Conservation (phyloP, 2,329 filamentous ascomycete genomes). For the Diaporthe sp. region DNA sequence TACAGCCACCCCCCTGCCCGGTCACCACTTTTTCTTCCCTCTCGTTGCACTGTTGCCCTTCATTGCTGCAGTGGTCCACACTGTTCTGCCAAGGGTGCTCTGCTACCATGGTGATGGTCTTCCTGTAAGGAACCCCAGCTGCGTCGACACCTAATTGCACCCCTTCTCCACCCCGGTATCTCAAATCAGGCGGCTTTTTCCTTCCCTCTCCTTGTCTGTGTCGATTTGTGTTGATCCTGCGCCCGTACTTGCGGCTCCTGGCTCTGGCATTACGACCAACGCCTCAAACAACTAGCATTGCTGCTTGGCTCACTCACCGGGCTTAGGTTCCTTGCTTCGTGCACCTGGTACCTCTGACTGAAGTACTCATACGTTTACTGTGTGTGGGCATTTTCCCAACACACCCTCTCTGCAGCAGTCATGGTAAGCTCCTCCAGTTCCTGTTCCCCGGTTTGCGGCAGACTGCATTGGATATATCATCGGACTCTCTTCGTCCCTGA, state of each 20-base stretch:
- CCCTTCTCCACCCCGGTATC: conserved; percentile 26
- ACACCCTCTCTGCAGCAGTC: conserved; percentile 53
- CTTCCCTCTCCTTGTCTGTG: conserved; percentile 33
- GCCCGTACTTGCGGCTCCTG: conserved; percentile 28
- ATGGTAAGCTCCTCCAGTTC: conserved; percentile 58
- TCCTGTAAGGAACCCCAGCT: conserved; percentile 28
- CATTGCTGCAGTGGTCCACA: conserved; percentile 27
- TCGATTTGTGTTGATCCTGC: conserved; percentile 33
- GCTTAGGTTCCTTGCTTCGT: conserved; percentile 25
- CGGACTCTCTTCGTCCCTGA: conserved; percentile 39
- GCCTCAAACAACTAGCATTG: conserved; percentile 28
- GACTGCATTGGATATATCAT: conserved; percentile 58
- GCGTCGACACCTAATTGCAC: conserved; percentile 21
- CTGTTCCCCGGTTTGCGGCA: conserved; percentile 52
- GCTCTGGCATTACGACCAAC: conserved; percentile 26
- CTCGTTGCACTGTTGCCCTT: conserved; percentile 26
- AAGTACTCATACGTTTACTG: conserved; percentile 42
- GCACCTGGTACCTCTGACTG: conserved; percentile 33
- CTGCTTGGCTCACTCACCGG: conserved; percentile 29
- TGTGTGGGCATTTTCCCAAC: conserved; percentile 48
- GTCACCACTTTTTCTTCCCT: conserved; percentile 2
- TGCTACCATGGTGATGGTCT: conserved; percentile 22
- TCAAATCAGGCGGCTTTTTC: conserved; percentile 19
- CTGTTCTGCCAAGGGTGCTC: conserved; percentile 27
- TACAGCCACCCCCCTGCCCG: conserved; percentile 27